Base-by-base conservation (phyloP, 2,329 filamentous ascomycete genomes). In the Venturia carpophila region DNA sequence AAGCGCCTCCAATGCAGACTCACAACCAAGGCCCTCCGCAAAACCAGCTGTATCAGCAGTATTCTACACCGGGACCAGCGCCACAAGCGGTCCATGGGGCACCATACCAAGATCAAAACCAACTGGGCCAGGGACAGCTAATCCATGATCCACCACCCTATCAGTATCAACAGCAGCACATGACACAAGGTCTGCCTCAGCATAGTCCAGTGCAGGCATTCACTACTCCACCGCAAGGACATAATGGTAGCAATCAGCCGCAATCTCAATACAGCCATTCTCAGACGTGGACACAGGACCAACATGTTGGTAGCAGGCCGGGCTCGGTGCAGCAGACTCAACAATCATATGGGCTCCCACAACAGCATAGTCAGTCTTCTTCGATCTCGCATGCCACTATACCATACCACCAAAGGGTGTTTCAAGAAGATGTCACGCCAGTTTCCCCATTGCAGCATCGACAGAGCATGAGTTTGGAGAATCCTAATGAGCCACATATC, bases 391-490 rank as follows among this genome's bases (percentile, higher is more conserved):
- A 37, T n/a, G 52, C 52, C 52, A 37, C 52, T 3, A 10, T 37
- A 21, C 52, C 52, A 19, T 11, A 58, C 19, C 52, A 56, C 6
- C 49, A 58, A 58, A 58, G 52, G 37, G 27, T 49, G 7, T 49
- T 15, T 39, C n/a, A 49, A 45, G 61, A 47, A 3, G 43, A 63
- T 21, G 21, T 34, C n/a, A 49, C 41, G 24, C 61, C 63, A 21
- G 63, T 64, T 37, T 64, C 63, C 10, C 63, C 52, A 6, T 24
- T 64, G 27, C 47, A 64, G 11, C 27, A 34, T 39, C 47, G 49
- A 24, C 63, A 64, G 27, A 64, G 49, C 63, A 58, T 64, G 19
- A 56, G 47, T 30, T 27, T 64, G 11, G 47, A 56, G 1, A 47
- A 49, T 34, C 5, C 49, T n/a, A 45, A 45, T n/a, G 60, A 42